Base-by-base conservation (phyloP, 75 land plant species). In the Pinus taeda region DNA sequence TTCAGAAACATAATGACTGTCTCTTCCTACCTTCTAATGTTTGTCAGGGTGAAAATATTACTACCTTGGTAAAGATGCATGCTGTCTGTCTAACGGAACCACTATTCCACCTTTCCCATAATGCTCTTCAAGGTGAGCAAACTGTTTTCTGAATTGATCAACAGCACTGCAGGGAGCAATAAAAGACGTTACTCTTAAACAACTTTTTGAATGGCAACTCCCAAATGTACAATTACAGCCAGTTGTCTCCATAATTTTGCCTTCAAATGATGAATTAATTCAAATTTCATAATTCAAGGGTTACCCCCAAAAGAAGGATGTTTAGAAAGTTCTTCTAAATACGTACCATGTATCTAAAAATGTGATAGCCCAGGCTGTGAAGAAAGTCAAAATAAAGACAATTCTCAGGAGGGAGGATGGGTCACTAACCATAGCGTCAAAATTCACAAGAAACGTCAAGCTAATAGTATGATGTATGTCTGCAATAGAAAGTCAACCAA, bases 111-210 rank as follows among this genome's bases (percentile, higher is more conserved):
- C 95, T 74, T 92, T 94, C 59, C 83, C 89, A 79, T 90, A 94
- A 69, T 92, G 97, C 78, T 94, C 96, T 84, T 95, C 98, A 53
- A 95, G 91, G 63, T 84, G 89, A 60, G 98, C 91, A 89, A 96
- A 96, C 77, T 96, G 99, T 85, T 88, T 92, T 75, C 90, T 96
- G 59, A 96, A 96, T 76, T 94, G 97, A 81, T 96, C 99, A 74
- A 96, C 99, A 71, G 97, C 99, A 88, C 99, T 92, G 83, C 39
- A 74, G 56, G 72, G 12, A 13, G 17, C 45, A 67, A 80, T 20
- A 59, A 57, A 71, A 15, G 21, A 20, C 7, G 22, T 45, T 12
- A 8, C 3, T 18, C 55, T 64, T 15, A 33, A 33, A 30, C 29
- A 64, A 49, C 55, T 49, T 1, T 61, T 30, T 29, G 17, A 64